These are phyloP conservation scores for Linum trigynum DNA, from an alignment of 345 rosid genomes.

Conservation along the genomic window DNA sequence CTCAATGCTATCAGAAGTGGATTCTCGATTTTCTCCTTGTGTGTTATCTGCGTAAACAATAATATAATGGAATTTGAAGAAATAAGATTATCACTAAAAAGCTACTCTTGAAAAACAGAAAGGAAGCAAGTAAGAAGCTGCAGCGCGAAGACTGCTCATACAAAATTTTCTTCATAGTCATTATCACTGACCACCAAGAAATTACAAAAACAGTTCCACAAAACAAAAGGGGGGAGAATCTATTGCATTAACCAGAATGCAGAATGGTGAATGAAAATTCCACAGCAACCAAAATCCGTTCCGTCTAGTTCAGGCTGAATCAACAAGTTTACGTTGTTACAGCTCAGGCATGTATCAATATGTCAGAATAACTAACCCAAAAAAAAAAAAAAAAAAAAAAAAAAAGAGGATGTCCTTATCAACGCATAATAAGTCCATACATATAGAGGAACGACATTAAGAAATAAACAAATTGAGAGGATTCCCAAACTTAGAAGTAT, in stretches of 20 bases:
- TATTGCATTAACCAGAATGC: neutral
- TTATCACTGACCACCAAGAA: neutral
- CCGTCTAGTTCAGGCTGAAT: neutral
- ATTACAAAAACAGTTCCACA: neutral
- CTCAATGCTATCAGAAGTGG: conserved; percentile 68
- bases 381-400: too few relatives aligned
- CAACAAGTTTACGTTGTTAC: neutral
- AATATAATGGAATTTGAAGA: too few relatives aligned
- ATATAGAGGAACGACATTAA: too few relatives aligned
- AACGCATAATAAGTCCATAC: too few relatives aligned
- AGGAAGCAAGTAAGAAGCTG: conserved; percentile 8
- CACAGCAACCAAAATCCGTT: neutral
- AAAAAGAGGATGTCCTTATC: too few relatives aligned
- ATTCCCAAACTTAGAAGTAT: too few relatives aligned
- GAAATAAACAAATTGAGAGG: too few relatives aligned
- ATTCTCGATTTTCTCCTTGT: conserved; percentile 48
- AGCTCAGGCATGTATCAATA: neutral
- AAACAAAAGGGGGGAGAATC: neutral
- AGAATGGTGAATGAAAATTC: neutral
- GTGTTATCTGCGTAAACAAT: conserved; percentile 33
- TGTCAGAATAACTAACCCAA: too few relatives aligned
- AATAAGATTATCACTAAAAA: too few relatives aligned
- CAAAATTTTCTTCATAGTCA: neutral
- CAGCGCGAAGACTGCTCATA: neutral
- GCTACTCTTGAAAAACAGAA: too few relatives aligned